Base-by-base conservation (phyloP, 164 flowering plant species). In the Santalum album region DNA sequence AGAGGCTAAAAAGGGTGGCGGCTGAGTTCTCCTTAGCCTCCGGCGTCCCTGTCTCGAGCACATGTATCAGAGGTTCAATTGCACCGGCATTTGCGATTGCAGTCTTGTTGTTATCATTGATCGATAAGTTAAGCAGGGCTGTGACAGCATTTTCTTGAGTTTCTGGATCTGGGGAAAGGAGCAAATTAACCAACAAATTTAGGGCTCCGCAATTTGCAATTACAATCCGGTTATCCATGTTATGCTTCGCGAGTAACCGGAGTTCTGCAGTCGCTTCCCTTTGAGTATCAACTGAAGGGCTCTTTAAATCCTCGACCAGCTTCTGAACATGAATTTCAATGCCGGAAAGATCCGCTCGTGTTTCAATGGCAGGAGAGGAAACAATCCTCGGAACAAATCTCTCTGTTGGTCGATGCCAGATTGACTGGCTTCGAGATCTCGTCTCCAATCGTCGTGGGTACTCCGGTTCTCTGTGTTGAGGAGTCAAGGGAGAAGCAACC, bases 21-120 rank as follows among this genome's bases (percentile, higher is more conserved):
- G 96, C 96, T 22, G 96, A 65, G 53, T 89, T 89, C 59, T 86
- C 89, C 69, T 76, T 80, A 1, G 95, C 95, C 63, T 86, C 96
- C 12, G 91, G 56, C 46, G 78, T 84, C 17, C 96, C 96, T 0
- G 81, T 79, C 70, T 76, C 58, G 53, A 89, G 96, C 53, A 89
- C 95, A 66, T 80, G 72, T 65, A 89, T 84, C 60, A 89, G 67
- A 22, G 95, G 95, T 25, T 72, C 78, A 57, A 89, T 89, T 17
- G 96, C 94, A n/a, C 71, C 71, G 7, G 96, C 91, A 69, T 72
- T 73, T 45, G 87, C 96, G 57, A 89, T 89, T 29, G 76, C 74
- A 36, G 62, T 42, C 75, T 89, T 89, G 75, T 89, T 89, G 75
- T 86, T 86, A 55, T 89, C 91, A 61, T 86, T 89, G 42, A 89